Evolutionary conservation across 2,329 filamentous ascomycete species (phyloP), one percentile per base, ranked within the genome.

Genomic region (Dryadomyces quercivorus): DNA sequence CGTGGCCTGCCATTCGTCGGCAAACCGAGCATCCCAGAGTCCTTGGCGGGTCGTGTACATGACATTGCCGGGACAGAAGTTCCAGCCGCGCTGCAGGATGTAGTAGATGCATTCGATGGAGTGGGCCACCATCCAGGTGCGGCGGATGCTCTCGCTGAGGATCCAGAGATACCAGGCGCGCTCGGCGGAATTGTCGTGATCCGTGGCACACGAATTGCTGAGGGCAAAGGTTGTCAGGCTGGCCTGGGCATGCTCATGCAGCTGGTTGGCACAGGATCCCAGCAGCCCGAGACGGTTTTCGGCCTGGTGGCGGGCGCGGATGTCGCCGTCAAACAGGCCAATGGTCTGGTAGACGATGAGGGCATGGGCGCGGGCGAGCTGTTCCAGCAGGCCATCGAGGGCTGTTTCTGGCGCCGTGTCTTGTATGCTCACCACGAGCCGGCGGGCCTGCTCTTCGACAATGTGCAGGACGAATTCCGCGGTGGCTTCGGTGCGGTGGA

Each of bases 291-390:
- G 67, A 53, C 57, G 66, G 58, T 55, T 61, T 54, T 69, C 73
- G 26, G 71, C 70, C 4, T 68, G 61, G 38, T 67, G 63, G 1
- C 70, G 67, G 5, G 68, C 63, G 16, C 66, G 61, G n/a, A 77
- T 70, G 59, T 76, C 71, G 15, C 72, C 72, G 59, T 78, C 75
- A 54, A 76, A 77, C 36, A 80, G 63, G 15, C 71, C 64, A 55
- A 79, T 74, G 38, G 72, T 70, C 51, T 75, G 70, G 60, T 78
- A 78, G 1, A 76, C 63, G 3, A 77, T 56, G 2, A 80, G 67
- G 1, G 76, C 70, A 12, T 79, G 75, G 0, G 70, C 68, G 40
- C 72, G 69, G 0, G 73, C 71, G 5, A 77, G 64, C 52, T 65
- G 65, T 22, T 59, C 56, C 2, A 59, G 47, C 4, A 59, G 57